Conservation (phyloP, 192 early-diverging fungal genomes). For the Dissophora globulifera region DNA sequence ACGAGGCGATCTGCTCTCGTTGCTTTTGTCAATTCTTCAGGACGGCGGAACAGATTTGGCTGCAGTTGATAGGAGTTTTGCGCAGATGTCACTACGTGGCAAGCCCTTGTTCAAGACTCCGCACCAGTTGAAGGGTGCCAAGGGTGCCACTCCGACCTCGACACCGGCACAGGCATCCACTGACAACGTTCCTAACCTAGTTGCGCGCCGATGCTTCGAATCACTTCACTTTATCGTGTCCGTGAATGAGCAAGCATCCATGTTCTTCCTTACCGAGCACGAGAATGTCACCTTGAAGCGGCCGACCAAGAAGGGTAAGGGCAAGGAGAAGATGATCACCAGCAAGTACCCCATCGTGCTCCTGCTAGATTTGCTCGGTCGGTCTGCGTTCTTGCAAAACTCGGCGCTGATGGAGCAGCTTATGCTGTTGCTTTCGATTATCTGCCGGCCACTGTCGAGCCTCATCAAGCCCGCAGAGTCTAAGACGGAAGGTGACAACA, state of each 20-base stretch:
- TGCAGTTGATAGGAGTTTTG: conserved; percentile 78
- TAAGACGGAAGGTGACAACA: conserved; percentile 2
- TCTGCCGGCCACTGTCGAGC: conserved; percentile 80
- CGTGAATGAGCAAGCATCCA: conserved; percentile 80
- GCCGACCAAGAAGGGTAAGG: conserved; percentile 67
- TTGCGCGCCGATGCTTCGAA: conserved; percentile 91
- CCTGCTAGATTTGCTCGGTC: conserved; percentile 85
- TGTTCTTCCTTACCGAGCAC: conserved; percentile 82
- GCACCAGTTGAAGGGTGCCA: conserved; percentile 32
- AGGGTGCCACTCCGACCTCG: conserved; percentile 9
- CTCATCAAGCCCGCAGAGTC: conserved; percentile 60
- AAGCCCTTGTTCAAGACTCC: conserved; percentile 62
- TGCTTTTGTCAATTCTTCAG: conserved; percentile 88
- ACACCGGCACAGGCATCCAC: conserved; percentile 34
- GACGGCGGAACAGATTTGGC: conserved; percentile 82
- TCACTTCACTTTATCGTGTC: conserved; percentile 81
- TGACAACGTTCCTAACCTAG: conserved; percentile 86
- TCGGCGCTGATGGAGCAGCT: conserved; percentile 86
- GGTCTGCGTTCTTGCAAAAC: conserved; percentile 83
- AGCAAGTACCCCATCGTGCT: conserved; percentile 76
- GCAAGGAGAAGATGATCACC: conserved; percentile 64
- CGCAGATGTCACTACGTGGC: conserved; percentile 74
- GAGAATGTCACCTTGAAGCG: conserved; percentile 69
- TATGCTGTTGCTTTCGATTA: conserved; percentile 84
- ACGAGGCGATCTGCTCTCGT: conserved; percentile 84